A percentile compares a stretch with the other conserved stretches of the same genome.
These are phyloP conservation scores for Gardenia jasminoides DNA, from an alignment of 257 asterid genomes.

Conservation along the genomic window DNA sequence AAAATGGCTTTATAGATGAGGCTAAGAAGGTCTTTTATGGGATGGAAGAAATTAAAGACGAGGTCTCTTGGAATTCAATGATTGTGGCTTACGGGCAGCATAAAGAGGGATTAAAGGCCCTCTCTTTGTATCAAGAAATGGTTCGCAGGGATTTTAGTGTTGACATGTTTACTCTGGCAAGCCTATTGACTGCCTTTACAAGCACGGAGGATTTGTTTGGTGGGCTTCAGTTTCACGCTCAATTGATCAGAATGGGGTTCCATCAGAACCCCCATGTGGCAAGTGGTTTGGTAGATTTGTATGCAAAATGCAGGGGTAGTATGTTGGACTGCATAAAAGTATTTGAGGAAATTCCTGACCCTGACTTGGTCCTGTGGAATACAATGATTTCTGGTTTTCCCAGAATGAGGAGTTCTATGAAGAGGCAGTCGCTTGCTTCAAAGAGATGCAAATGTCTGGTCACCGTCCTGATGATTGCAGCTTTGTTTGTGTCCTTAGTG, in stretches of 20 bases:
- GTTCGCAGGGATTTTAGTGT: constrained; percentile 34
- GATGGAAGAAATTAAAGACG: constrained; percentile 58
- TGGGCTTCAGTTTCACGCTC: constrained; percentile 69
- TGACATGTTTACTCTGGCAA: constrained; percentile 73
- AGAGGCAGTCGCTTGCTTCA: constrained; percentile 62
- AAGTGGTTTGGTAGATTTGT: constrained; percentile 69
- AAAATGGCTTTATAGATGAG: constrained; percentile 36
- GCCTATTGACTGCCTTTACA: constrained; percentile 67
- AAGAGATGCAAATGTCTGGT: constrained; percentile 56
- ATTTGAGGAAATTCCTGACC: constrained; percentile 49
- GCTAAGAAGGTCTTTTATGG: constrained; percentile 47
- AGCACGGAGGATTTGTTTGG: constrained; percentile 62
- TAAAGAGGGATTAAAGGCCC: constrained; percentile 56
- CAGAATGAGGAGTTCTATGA: constrained; percentile 49
- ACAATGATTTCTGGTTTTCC: constrained; percentile 74
- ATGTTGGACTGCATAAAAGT: constrained; percentile 43
- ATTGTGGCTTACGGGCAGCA: constrained; percentile 67
- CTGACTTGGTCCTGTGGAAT: constrained; percentile 72
- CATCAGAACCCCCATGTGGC: constrained; percentile 58
- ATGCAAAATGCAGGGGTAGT: constrained; percentile 51
- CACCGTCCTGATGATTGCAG: constrained; percentile 70
- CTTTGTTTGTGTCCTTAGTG: constrained; percentile 59
- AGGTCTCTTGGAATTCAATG: constrained; percentile 87
- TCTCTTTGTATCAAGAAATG: constrained; percentile 66
- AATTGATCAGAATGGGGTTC: constrained; percentile 58